A percentile compares a stretch with the other conserved stretches of the same genome.
Conservation (phyloP, 1,284 basidiomycete species). For the Xerocomus amazonicus region DNA sequence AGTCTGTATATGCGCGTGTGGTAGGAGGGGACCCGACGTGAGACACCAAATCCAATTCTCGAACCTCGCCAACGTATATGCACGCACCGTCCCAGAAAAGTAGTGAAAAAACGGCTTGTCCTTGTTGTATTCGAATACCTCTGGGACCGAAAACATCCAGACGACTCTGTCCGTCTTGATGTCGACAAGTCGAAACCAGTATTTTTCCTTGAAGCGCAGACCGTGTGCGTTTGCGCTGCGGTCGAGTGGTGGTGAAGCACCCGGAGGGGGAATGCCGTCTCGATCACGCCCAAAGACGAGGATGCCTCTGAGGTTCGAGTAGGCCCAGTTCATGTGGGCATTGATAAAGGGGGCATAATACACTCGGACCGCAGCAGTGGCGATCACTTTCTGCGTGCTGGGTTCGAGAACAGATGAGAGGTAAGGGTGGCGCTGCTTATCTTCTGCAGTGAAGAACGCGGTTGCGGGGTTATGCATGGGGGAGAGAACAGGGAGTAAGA, state of each 20-base stretch:
- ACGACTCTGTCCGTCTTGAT: conserved; percentile 69
- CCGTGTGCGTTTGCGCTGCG: conserved; percentile 17
- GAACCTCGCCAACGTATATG: background rate
- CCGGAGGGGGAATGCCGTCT: conserved; percentile 20
- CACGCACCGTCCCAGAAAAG: conserved; percentile 74
- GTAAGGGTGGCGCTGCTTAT: conserved; percentile 38
- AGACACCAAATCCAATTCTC: background rate
- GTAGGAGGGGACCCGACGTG: background rate
- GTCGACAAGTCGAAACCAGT: conserved; percentile 77
- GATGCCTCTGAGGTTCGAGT: conserved; percentile 67
- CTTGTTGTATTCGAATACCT: conserved; percentile 76
- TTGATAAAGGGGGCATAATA: conserved; percentile 54
- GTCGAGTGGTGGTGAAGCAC: conserved; percentile 16
- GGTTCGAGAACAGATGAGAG: conserved; percentile 36
- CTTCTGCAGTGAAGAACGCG: conserved; percentile 36
- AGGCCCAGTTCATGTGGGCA: conserved; percentile 58
- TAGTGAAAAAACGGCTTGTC: conserved; percentile 93
- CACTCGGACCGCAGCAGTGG: conserved; percentile 39
- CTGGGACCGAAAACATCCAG: conserved; percentile 87
- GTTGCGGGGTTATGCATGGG: conserved; percentile 30
- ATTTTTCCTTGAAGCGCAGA: conserved; percentile 38
- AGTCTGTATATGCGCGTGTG: conserved; percentile 42
- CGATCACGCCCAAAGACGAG: conserved; percentile 70
- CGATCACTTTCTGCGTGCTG: conserved; percentile 34
- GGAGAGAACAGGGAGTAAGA: conserved; percentile 1